Evolutionary conservation across 2,329 filamentous ascomycete genomes (phyloP).

Genomic region (Sclerotinia glacialis): DNA sequence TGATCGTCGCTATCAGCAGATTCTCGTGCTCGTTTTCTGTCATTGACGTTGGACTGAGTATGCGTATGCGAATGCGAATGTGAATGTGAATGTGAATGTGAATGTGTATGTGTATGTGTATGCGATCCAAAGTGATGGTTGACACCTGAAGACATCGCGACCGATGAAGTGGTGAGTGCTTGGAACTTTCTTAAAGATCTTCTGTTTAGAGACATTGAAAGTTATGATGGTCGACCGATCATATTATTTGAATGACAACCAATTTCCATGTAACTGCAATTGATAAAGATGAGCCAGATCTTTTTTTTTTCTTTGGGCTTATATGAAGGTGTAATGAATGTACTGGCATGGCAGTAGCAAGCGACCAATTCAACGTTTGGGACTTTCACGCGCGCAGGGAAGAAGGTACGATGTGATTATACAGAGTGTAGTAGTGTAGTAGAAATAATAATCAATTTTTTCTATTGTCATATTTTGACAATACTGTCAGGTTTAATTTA

Average conservation of each 20-base stretch:
- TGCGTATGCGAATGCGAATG: neutral
- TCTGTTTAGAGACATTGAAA: constrained; percentile 21
- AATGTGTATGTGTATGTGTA: neutral
- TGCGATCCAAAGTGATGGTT: constrained; percentile 10
- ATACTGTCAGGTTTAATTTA: neutral
- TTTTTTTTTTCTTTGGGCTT: constrained; percentile 6
- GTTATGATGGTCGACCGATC: neutral
- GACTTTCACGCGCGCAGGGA: constrained; percentile 19
- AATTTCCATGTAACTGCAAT: neutral
- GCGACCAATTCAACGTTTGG: constrained; percentile 18
- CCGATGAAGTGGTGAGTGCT: constrained; percentile 16
- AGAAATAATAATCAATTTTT: constrained; percentile 9
- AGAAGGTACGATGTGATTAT: constrained; percentile 13
- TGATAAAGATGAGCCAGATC: constrained; percentile 7
- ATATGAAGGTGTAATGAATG: constrained; percentile 2
- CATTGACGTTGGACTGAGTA: constrained; percentile 39
- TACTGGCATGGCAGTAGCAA: constrained; percentile 14
- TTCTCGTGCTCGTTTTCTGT: constrained; percentile 51
- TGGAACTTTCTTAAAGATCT: constrained; percentile 19
- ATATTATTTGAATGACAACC: constrained; percentile 16
- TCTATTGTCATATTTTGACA: neutral
- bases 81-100: neutral
- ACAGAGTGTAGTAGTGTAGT: neutral
- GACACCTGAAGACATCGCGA: constrained; percentile 26
- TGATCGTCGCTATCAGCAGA: constrained; percentile 47